Base-by-base conservation (phyloP, 192 early-diverging fungal species). In the Coemansia guatemalensis region DNA sequence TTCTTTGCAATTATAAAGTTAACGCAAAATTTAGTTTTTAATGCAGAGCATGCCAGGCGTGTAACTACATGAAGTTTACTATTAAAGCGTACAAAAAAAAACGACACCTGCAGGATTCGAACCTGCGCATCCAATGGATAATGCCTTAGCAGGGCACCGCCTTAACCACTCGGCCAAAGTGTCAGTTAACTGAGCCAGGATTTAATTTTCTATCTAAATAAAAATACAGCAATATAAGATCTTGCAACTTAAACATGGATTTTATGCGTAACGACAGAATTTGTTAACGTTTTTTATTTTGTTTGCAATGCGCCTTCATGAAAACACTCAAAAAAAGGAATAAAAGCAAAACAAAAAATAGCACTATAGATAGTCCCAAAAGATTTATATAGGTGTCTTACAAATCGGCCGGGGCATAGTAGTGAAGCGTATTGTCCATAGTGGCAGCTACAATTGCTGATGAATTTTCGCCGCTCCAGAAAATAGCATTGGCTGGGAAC, bases 101-200 rank as follows among this genome's bases (percentile, higher is more conserved):
- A 12, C 85, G 85, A 75, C 85, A 75, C 65, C 82, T 74, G 82
- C 85, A 86, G 83, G 85, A 86, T 85, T 86, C 83, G 85, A 86
- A 86, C 85, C 83, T 86, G 85, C 83, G 85, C 85, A 81, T 73
- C 83, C 85, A 85, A 65, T 67, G 78, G 83, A 73, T 81, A 86
- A 78, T 70, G 84, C 68, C 85, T 85, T 85, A 85, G 85, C 84
- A 86, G 85, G 84, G 73, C 82, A 73, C 65, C 85, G 85, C 84
- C 82, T 86, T 85, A 86, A 64, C 68, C 68, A 86, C 85, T 71
- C 68, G 62, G 68, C 68, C 68, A 71, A 71, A 71, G 69, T 71
- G 68, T 63, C 68, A 29, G 33, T 5, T 35, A 35, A 35, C 33
- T 35, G 5, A 35, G 11, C 33, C 33, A 35, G 5, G 7, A 6